Evolutionary conservation across 768 basidiomycete species (phyloP), one percentile per base, ranked within the genome.

Genomic region (Chalciporus sphaerocephalus): DNA sequence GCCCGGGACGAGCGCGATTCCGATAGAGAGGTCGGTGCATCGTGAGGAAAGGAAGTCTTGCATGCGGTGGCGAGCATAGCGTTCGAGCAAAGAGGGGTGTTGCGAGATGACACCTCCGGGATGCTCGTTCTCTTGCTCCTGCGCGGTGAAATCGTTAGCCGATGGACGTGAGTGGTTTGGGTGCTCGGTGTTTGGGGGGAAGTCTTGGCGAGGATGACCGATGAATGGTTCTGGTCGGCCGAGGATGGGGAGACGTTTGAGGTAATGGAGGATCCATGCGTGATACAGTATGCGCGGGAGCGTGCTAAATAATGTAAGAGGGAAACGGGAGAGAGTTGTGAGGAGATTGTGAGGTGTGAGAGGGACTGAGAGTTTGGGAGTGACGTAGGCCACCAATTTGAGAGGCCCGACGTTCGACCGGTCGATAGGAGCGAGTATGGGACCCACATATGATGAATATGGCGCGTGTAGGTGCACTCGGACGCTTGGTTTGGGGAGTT

Each of bases 281-380:
- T 81, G 72, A 44, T 74, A 79, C 4, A 80, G 55, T 42, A 86
- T 87, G n/a, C 85, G 70, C 2, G 78, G 72, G 40, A 79, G 67
- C 0, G 80, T 76, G 17, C 79, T 61, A 30, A 83, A 63, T 8
- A 87, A 71, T 4, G 66, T 69, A 41, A 84, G 66, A 0, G 85
- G 85, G 21, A 71, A 65, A 40, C 61, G 57, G 3, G 58, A 44
- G 24, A 85, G 62, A 0, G 71, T 60, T 2, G 25, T 15, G 17
- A 83, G 54, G 27, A 76, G 60, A 38, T n/a, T 1, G 68, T 53
- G 1, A 3, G 38, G 23, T 15, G 72, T 70, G 18, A 79, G 68
- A 20, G 74, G 79, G 6, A 55, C 55, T 17, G 69, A 57, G 16
- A 57, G 42, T 1, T 52, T 58, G 17, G 40, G 27, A 44, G 54